These are phyloP conservation scores for Asterella californica DNA, from an alignment of 225 moss, liverwort and hornwort species.

Conservation along the genomic window DNA sequence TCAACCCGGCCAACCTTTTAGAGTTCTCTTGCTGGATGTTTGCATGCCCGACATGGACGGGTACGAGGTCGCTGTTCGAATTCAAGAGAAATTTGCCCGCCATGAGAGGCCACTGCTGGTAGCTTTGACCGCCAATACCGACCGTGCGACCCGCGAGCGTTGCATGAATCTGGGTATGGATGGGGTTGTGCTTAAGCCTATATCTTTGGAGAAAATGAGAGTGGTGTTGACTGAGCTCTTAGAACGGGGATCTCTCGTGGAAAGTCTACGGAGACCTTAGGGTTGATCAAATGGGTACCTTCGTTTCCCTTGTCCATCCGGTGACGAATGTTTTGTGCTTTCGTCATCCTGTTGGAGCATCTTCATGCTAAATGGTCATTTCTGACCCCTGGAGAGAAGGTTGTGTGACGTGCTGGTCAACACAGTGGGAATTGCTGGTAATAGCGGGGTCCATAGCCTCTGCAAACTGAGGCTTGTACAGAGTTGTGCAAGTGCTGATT, in stretches of 20 bases:
- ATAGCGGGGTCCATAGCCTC: constrained; percentile 15
- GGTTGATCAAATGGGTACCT: not conserved
- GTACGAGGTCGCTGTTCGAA: constrained; percentile 56
- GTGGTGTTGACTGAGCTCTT: constrained; percentile 50
- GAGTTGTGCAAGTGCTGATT: constrained; percentile 5
- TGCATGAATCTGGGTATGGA: constrained; percentile 61
- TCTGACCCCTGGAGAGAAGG: constrained; percentile 10
- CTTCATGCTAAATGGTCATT: constrained; percentile 4
- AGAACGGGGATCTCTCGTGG: constrained; percentile 51
- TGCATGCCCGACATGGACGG: constrained; percentile 72
- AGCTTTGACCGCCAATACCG: constrained; percentile 56
- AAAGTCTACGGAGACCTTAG: constrained; percentile 48
- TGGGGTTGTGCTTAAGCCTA: constrained; percentile 59
- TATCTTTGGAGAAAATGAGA: constrained; percentile 58
- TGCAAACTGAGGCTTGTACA: constrained; percentile 13
- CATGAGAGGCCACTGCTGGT: constrained; percentile 56
- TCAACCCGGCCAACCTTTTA: constrained; percentile 45
- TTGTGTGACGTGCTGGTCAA: constrained; percentile 8
- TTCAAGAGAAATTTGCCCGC: constrained; percentile 53
- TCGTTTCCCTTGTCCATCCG: not conserved
- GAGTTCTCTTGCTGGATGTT: constrained; percentile 52
- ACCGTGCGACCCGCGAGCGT: constrained; percentile 48
- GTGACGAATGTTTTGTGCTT: not conserved
- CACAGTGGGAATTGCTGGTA: constrained; percentile 7
- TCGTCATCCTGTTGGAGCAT: not conserved